phyloP scores from a whole-genome alignment of 768 basidiomycete genomes.

The Xerocomus potaroensis region DNA sequence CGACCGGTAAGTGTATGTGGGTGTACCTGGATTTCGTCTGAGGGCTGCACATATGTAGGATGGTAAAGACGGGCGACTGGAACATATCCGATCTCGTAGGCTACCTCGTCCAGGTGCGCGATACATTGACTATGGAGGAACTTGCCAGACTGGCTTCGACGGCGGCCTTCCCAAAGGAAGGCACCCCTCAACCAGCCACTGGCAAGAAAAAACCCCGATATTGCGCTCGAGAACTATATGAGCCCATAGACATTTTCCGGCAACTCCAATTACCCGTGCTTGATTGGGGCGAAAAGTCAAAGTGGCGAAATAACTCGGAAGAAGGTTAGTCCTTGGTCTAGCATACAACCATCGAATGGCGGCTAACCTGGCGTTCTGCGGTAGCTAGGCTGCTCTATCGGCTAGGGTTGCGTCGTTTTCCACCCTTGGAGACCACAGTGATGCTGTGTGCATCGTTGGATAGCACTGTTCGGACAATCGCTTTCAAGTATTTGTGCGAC shows the following conservation, averaged over 20 bases:
- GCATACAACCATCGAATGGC: not conserved
- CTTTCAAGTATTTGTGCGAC: conserved; percentile 80
- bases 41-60: conserved; percentile 38
- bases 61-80: conserved; percentile 91
- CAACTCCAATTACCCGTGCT: conserved; percentile 74
- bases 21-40: not conserved
- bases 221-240: conserved; percentile 76
- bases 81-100: conserved; percentile 78
- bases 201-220: conserved; percentile 43
- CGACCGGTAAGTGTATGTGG: conserved; percentile 50
- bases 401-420: conserved; percentile 64
- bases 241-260: conserved; percentile 71
- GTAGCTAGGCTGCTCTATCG: conserved; percentile 77
- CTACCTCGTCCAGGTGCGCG: conserved; percentile 82
- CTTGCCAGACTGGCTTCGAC: conserved; percentile 54
- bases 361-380: conserved; percentile 1
- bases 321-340: conserved; percentile 56
- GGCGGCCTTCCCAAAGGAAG: conserved; percentile 70
- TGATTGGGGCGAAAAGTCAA: conserved; percentile 77
- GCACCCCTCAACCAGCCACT: conserved; percentile 12
- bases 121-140: conserved; percentile 55
- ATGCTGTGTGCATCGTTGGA: conserved; percentile 61
- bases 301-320: conserved; percentile 79
- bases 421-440: conserved; percentile 63
- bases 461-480: conserved; percentile 46